phyloP scores from a whole-genome alignment of 1,284 basidiomycete species.

The Xerocomus nothofagi region DNA sequence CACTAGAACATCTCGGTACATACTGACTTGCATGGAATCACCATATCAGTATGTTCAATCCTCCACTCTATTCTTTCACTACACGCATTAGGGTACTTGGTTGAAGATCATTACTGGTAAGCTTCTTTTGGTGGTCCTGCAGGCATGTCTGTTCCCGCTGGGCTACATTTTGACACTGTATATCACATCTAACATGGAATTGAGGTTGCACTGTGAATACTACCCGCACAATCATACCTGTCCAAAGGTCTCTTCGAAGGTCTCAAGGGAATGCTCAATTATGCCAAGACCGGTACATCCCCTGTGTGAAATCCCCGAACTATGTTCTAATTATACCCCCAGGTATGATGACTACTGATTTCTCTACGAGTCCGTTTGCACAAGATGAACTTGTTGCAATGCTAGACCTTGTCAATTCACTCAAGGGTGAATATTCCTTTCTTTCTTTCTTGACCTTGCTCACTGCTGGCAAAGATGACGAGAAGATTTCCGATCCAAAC shows the following conservation, averaged over 20 bases:
- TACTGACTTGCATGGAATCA: slow-evolving; percentile 10
- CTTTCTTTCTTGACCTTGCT: neutral
- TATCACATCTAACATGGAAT: neutral
- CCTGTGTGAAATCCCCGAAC: neutral
- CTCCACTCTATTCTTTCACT: neutral
- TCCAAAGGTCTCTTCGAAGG: slow-evolving; percentile 8
- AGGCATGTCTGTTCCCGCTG: neutral
- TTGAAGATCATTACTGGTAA: slow-evolving; percentile 19
- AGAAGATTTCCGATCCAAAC: slow-evolving; percentile 5
- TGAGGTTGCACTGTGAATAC: slow-evolving; percentile 23
- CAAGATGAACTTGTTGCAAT: slow-evolving; percentile 17
- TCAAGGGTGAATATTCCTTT: slow-evolving; percentile 11
- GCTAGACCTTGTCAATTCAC: slow-evolving; percentile 18
- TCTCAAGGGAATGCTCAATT: slow-evolving; percentile 24
- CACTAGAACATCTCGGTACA: neutral
- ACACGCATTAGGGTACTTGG: slow-evolving; percentile 18
- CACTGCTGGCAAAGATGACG: slow-evolving; percentile 8
- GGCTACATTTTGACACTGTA: neutral
- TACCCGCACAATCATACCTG: slow-evolving; percentile 15
- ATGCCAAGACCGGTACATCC: slow-evolving; percentile 17
- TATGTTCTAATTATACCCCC: neutral
- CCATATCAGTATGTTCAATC: slow-evolving; percentile 20
- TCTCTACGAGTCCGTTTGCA: slow-evolving; percentile 21
- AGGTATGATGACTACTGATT: slow-evolving; percentile 25
- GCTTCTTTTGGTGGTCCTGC: neutral